Evolutionary conservation across 139 green algal species (phyloP), one percentile per base, ranked within the genome.

Genomic region (Trebouxia sp.): DNA sequence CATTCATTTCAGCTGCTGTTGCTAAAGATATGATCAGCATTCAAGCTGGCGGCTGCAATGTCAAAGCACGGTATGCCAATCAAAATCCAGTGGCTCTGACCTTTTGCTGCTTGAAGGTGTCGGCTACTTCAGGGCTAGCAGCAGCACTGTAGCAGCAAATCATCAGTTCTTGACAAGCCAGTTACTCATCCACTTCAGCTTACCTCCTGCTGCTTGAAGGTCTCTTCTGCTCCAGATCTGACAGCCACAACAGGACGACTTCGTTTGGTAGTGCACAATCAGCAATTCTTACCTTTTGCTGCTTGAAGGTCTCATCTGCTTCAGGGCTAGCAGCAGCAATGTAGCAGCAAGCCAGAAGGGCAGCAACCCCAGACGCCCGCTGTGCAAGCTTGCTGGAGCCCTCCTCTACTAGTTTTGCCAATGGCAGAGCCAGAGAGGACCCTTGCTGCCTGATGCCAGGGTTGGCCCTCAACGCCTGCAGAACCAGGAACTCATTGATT

Each of bases 301-400:
- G 82, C 24, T 83, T 78, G 26, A 90, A 80, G 0, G 80, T 76
- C 30, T 79, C 79, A 42, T 84, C 84, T 58, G 83, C 83, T 1
- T 65, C 65, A 35, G 50, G 51, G 72, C 84, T 81, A 1, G 78
- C 83, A 6, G 75, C 41, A 4, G 82, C 87, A 28, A 93, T 38
- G 32, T 83, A 75, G 30, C 79, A 87, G 10, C 76, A 82, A 7
- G 83, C 45, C 55, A 88, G 62, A 43, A 90, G 65, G 0, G 88
- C 89, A 5, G 75, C 35, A 11, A 92, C 28, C 8, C 82, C 90
- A 5, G 90, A 83, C 6, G 65, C 75, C 5, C 90, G 70, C 24
- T 78, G 55, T 7, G 86, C 85, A 9, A 83, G 79, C 86, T 93
- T 94, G 51, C 79, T 74, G 11, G 75, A 45, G 8, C 86, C 89